These are phyloP conservation scores for Metschnikowia peoriensis DNA, from an alignment of 805 yeast genomes.

Conservation along the genomic window DNA sequence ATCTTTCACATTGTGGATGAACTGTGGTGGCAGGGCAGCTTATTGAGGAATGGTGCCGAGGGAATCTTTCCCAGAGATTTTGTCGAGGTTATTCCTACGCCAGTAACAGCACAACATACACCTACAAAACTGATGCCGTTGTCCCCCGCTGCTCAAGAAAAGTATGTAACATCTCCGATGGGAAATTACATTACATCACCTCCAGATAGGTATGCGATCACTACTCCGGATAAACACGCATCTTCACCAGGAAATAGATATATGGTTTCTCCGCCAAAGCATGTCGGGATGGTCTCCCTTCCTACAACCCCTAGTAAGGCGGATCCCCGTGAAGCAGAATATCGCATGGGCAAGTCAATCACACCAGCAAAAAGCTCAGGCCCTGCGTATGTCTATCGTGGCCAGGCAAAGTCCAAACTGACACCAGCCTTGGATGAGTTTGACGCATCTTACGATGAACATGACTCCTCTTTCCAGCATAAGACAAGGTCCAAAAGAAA, in stretches of 20 bases:
- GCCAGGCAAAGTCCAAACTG: slow-evolving; percentile 10
- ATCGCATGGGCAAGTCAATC: background rate
- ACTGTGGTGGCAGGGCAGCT: slow-evolving; percentile 86
- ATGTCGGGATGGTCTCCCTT: background rate
- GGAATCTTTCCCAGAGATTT: slow-evolving; percentile 90
- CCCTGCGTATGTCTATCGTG: slow-evolving; percentile 6
- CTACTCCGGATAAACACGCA: background rate
- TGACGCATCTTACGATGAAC: slow-evolving; percentile 12
- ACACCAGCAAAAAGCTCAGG: slow-evolving; percentile 7
- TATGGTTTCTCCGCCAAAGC: background rate
- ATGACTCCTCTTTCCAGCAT: slow-evolving; percentile 9
- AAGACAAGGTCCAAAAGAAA: slow-evolving; percentile 3
- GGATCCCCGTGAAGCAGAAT: slow-evolving; percentile 5
- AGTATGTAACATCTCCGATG: slow-evolving; percentile 3
- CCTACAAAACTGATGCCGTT: slow-evolving; percentile 10
- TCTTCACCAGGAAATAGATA: background rate
- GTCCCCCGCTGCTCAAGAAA: slow-evolving; percentile 1
- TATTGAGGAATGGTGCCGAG: slow-evolving; percentile 73
- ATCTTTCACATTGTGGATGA: slow-evolving; percentile 81
- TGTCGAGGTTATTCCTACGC: slow-evolving; percentile 52
- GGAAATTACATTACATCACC: background rate
- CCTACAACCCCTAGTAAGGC: slow-evolving; percentile 13
- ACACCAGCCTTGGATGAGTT: slow-evolving; percentile 15
- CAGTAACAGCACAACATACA: slow-evolving; percentile 11
- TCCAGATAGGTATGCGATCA: background rate